Evolutionary conservation across 768 basidiomycete species (phyloP).

Genomic region (Auricularia sp.): DNA sequence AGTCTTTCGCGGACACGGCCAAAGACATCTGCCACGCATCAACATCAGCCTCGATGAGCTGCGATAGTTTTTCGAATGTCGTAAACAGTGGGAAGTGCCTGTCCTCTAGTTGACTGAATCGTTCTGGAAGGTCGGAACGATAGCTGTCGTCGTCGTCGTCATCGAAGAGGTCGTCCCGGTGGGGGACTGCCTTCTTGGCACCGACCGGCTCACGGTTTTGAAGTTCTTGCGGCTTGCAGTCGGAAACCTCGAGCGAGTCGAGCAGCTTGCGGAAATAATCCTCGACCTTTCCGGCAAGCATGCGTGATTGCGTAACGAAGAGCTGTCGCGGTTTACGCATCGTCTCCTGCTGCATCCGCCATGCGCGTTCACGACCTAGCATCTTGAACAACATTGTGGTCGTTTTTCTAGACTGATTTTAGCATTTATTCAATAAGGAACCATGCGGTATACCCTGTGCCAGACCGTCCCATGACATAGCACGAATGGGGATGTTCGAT

Average conservation of each 20-base stretch:
- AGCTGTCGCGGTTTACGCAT: conserved; percentile 49
- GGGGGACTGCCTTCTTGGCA: conserved; percentile 13
- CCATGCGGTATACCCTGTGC: conserved; percentile 50
- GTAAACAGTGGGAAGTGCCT: conserved; percentile 61
- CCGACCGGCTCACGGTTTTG: not conserved
- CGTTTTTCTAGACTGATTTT: conserved; percentile 42
- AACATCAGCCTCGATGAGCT: conserved; percentile 40
- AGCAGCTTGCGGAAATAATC: conserved; percentile 50
- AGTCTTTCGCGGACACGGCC: not conserved
- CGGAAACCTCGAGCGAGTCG: conserved; percentile 31
- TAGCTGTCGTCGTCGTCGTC: conserved; percentile 34
- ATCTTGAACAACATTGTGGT: conserved; percentile 74
- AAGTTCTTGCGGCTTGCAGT: conserved; percentile 31
- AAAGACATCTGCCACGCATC: not conserved
- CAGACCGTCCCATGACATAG: conserved; percentile 91
- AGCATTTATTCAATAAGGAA: not conserved
- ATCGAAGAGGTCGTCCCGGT: conserved; percentile 24
- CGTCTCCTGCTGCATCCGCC: conserved; percentile 26
- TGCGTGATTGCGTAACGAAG: conserved; percentile 61
- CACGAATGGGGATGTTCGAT: conserved; percentile 53
- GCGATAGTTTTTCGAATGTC: conserved; percentile 48
- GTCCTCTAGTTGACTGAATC: conserved; percentile 47
- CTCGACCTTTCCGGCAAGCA: conserved; percentile 60
- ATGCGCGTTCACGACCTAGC: conserved; percentile 53
- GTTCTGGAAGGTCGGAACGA: conserved; percentile 37